Evolutionary conservation across 2,329 filamentous ascomycete genomes (phyloP).

Genomic region (Purpureocillium lavendulum): DNA sequence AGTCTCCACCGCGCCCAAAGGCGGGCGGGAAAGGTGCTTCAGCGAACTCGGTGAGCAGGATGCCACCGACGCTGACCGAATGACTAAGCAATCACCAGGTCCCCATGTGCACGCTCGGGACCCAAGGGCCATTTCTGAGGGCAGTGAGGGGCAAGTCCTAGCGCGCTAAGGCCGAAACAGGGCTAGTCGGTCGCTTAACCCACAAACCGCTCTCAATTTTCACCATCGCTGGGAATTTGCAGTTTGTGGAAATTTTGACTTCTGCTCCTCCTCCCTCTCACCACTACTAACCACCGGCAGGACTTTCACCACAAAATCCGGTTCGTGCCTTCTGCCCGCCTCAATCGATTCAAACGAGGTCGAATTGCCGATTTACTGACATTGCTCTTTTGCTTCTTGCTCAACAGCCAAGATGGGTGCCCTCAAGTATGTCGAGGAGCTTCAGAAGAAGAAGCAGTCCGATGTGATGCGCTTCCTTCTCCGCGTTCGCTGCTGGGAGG

Average conservation of each 20-base stretch:
- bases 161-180: conserved; percentile 11
- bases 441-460: conserved; percentile 99
- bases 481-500: conserved; percentile 99
- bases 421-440: conserved; percentile 99
- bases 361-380: conserved; percentile 2
- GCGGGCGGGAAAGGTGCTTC: no score
- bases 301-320: conserved; percentile 25
- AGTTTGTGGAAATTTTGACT: conserved; percentile 19
- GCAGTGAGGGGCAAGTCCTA: conserved; percentile 20
- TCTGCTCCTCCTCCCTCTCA: conserved; percentile 11
- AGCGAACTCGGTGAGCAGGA: neutral
- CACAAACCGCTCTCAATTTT: conserved; percentile 28
- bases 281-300: conserved; percentile 28
- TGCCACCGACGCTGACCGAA: neutral
- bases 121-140: neutral
- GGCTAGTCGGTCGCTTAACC: conserved; percentile 27
- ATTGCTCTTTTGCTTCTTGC: neutral
- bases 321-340: conserved; percentile 17
- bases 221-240: conserved; percentile 22
- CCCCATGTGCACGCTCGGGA: no score
- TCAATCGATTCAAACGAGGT: neutral
- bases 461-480: conserved; percentile 99
- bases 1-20: no score
- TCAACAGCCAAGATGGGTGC: conserved; percentile 80
- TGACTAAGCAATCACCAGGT: no score